Evolutionary conservation across 352 stramenopile genomes (phyloP).

Genomic region (Globisporangium perplexum): DNA sequence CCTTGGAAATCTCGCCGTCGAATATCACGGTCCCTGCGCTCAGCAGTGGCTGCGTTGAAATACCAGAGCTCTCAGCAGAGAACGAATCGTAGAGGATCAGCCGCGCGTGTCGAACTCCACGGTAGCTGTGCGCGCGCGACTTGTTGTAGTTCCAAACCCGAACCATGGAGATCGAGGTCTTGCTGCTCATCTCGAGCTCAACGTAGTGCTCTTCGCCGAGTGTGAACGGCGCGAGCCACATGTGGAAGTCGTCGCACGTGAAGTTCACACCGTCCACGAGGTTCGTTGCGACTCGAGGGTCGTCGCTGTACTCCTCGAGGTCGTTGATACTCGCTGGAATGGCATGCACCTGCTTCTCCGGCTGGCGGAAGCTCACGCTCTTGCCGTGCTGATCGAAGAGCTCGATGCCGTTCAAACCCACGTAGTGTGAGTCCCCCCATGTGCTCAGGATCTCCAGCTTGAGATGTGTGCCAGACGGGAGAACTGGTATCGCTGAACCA

Average conservation of each 20-base stretch:
- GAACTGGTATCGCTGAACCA: conserved; percentile 36
- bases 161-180: conserved; percentile 65
- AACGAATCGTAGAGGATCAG: conserved; percentile 37
- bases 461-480: conserved; percentile 56
- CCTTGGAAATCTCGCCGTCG: conserved; percentile 79
- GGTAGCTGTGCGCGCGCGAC: conserved; percentile 73
- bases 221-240: conserved; percentile 87
- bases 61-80: not conserved
- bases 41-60: not conserved
- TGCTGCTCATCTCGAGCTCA: conserved; percentile 35
- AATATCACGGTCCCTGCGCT: conserved; percentile 47
- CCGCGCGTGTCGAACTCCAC: conserved; percentile 53
- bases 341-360: conserved; percentile 46
- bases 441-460: conserved; percentile 80
- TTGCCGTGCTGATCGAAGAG: conserved; percentile 74
- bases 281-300: conserved; percentile 65
- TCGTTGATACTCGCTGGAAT: conserved; percentile 84
- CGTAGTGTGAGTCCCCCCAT: conserved; percentile 88
- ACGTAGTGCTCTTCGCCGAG: conserved; percentile 46
- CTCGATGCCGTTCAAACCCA: conserved; percentile 88
- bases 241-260: conserved; percentile 89
- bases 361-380: conserved; percentile 41
- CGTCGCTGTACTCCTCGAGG: conserved; percentile 81
- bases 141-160: conserved; percentile 94
- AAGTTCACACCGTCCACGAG: conserved; percentile 84